Evolutionary conservation across 352 stramenopile genomes (phyloP).

Genomic region (Globisporangium takayamanum): DNA sequence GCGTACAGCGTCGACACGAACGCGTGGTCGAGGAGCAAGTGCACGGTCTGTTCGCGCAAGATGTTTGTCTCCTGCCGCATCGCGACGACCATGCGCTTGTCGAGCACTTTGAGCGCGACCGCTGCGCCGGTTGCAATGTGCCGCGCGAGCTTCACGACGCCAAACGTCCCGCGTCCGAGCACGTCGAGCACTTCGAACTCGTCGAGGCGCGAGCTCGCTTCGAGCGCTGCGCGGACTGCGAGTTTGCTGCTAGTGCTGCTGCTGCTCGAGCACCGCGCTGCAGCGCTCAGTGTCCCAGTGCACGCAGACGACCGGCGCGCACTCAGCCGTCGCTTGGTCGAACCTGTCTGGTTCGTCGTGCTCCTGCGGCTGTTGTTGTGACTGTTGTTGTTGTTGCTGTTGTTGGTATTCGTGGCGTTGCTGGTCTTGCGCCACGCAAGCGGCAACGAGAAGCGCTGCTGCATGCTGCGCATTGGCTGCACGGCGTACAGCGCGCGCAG

Average conservation of each 20-base stretch:
- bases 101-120: slow-evolving; percentile 72
- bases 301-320: slow-evolving; percentile 16
- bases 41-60: slow-evolving; percentile 59
- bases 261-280: slow-evolving; percentile 19
- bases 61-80: slow-evolving; percentile 77
- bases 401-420: slow-evolving; percentile 7
- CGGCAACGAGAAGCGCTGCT: slow-evolving; percentile 31
- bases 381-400: slow-evolving; percentile 10
- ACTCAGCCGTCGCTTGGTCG: slow-evolving; percentile 15
- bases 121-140: slow-evolving; percentile 49
- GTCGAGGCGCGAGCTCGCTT: slow-evolving; percentile 23
- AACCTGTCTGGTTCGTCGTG: slow-evolving; percentile 1
- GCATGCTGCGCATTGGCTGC: slow-evolving; percentile 10
- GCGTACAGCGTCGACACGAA: slow-evolving; percentile 64
- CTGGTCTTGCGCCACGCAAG: slow-evolving; percentile 21
- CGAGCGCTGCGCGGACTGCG: slow-evolving; percentile 17
- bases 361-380: slow-evolving; percentile 14
- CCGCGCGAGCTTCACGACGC: slow-evolving; percentile 70
- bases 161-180: slow-evolving; percentile 72
- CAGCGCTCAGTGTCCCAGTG: background rate
- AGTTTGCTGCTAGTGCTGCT: slow-evolving; percentile 12
- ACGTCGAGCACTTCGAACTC: slow-evolving; percentile 71
- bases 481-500: slow-evolving; percentile 25
- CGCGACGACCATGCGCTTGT: slow-evolving; percentile 64
- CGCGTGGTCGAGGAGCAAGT: slow-evolving; percentile 56